Evolutionary conservation across 805 yeast genomes (phyloP).

Genomic region (Wickerhamomyces subpelliculosus): DNA sequence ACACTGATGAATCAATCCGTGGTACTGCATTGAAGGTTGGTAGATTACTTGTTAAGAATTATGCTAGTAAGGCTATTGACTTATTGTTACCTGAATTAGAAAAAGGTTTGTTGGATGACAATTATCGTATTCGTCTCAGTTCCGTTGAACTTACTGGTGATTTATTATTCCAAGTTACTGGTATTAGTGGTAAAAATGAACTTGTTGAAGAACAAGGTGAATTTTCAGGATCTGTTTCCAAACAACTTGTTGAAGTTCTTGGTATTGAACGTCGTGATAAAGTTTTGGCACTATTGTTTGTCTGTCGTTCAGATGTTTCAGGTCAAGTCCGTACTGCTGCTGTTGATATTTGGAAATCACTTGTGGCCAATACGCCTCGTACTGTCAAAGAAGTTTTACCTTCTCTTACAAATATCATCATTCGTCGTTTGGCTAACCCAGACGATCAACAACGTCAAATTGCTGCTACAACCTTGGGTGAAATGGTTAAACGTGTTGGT

Average conservation of each 20-base stretch:
- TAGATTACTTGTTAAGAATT: constrained; percentile 81
- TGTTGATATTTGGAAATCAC: constrained; percentile 92
- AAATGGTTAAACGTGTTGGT: constrained; percentile 90
- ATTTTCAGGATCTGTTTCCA: constrained; percentile 44
- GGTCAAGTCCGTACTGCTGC: constrained; percentile 85
- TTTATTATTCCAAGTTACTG: constrained; percentile 86
- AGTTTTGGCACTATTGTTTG: constrained; percentile 76
- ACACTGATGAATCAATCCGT: constrained; percentile 75
- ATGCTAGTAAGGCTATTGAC: constrained; percentile 89
- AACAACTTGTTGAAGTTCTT: constrained; percentile 64
- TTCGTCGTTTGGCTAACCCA: constrained; percentile 75
- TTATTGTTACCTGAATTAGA: constrained; percentile 90
- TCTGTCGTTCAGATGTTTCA: constrained; percentile 89
- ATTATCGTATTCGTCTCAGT: constrained; percentile 82
- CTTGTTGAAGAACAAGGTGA: constrained; percentile 48
- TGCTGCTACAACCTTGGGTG: constrained; percentile 93
- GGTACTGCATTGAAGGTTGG: constrained; percentile 91
- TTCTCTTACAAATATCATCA: constrained; percentile 69
- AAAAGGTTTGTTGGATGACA: constrained; percentile 74
- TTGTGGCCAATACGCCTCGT: constrained; percentile 93
- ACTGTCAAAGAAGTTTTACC: constrained; percentile 91
- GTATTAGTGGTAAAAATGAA: constrained; percentile 74
- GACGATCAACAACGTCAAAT: constrained; percentile 75
- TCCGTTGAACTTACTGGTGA: constrained; percentile 96
- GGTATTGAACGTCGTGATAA: constrained; percentile 88